Evolutionary conservation across 2,329 filamentous ascomycete species (phyloP).

Genomic region (Diaporthe amygdali): DNA sequence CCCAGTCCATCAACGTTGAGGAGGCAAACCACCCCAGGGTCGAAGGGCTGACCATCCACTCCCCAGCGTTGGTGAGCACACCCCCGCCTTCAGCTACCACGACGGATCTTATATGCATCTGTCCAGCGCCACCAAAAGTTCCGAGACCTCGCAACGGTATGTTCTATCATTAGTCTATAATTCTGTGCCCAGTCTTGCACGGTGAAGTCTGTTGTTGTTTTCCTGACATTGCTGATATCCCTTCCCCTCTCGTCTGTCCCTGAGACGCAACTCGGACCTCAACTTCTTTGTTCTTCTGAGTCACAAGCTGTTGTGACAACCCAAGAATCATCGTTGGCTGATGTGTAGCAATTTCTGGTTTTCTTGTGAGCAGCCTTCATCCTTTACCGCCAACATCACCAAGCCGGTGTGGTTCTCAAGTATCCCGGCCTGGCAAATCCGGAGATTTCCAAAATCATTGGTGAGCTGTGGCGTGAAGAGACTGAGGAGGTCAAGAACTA

Average conservation of each 20-base stretch:
- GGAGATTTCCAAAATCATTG: conserved; percentile 97
- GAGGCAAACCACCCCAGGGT: conserved; percentile 46
- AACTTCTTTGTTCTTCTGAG: conserved; percentile 24
- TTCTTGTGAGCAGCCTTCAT: conserved; percentile 78
- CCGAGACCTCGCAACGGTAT: conserved; percentile 65
- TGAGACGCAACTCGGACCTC: conserved; percentile 25
- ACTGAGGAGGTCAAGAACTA: conserved; percentile 75
- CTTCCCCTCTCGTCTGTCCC: conserved; percentile 22
- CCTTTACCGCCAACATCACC: conserved; percentile 92
- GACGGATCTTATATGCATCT: conserved; percentile 59
- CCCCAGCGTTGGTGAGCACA: conserved; percentile 34
- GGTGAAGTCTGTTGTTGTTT: conserved; percentile 15
- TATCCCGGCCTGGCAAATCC: conserved; percentile 93
- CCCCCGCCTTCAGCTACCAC: conserved; percentile 29
- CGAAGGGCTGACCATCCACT: conserved; percentile 41
- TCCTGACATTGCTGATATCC: conserved; percentile 4
- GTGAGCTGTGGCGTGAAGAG: conserved; percentile 86
- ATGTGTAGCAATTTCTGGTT: conserved; percentile 6
- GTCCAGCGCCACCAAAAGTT: conserved; percentile 61
- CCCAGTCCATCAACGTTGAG: conserved; percentile 50
- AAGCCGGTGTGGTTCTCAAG: conserved; percentile 78
- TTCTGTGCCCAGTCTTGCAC: conserved; percentile 22
- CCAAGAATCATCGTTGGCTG: conserved; percentile 9
- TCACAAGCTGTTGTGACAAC: conserved; percentile 16
- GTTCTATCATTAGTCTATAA: conserved; percentile 33